Evolutionary conservation across 2,329 filamentous ascomycete species (phyloP).

Genomic region (Pyricularia grisea): DNA sequence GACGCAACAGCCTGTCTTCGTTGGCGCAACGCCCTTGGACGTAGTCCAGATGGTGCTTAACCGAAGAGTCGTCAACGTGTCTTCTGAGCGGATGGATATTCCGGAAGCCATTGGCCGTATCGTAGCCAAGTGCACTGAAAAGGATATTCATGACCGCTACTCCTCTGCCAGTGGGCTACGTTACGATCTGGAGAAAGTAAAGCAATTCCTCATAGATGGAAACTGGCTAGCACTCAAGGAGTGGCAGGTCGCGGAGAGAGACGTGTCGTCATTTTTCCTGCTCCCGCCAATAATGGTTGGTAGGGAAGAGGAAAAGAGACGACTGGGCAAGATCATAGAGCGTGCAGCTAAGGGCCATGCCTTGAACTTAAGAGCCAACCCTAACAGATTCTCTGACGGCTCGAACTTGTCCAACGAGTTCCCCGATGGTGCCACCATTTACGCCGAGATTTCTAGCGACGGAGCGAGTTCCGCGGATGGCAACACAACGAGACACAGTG

Average conservation of each 20-base stretch:
- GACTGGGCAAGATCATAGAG: slow-evolving; percentile 66
- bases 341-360: slow-evolving; percentile 60
- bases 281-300: slow-evolving; percentile 77
- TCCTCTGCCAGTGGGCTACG: slow-evolving; percentile 82
- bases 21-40: slow-evolving; percentile 71
- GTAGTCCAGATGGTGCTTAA: slow-evolving; percentile 85
- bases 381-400: slow-evolving; percentile 40
- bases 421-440: slow-evolving; percentile 18
- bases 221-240: slow-evolving; percentile 61
- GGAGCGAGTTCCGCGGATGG: slow-evolving; percentile 47
- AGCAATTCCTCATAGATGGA: slow-evolving; percentile 65
- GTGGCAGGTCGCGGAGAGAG: slow-evolving; percentile 71
- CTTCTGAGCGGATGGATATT: slow-evolving; percentile 69
- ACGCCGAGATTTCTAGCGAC: slow-evolving; percentile 48
- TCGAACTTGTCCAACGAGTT: slow-evolving; percentile 44
- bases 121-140: slow-evolving; percentile 87
- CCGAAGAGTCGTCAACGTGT: slow-evolving; percentile 67
- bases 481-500: slow-evolving; percentile 32
- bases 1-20: slow-evolving; percentile 71
- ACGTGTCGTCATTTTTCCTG: slow-evolving; percentile 88
- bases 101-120: slow-evolving; percentile 75
- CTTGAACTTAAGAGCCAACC: slow-evolving; percentile 29
- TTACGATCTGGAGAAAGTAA: slow-evolving; percentile 66
- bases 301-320: slow-evolving; percentile 59
- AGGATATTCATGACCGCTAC: slow-evolving; percentile 79